Percentiles rank a stretch among this genome's conserved stretches.
phyloP scores from a whole-genome alignment of 495 filamentous ascomycete genomes.

The Aspergillus sclerotioniger region DNA sequence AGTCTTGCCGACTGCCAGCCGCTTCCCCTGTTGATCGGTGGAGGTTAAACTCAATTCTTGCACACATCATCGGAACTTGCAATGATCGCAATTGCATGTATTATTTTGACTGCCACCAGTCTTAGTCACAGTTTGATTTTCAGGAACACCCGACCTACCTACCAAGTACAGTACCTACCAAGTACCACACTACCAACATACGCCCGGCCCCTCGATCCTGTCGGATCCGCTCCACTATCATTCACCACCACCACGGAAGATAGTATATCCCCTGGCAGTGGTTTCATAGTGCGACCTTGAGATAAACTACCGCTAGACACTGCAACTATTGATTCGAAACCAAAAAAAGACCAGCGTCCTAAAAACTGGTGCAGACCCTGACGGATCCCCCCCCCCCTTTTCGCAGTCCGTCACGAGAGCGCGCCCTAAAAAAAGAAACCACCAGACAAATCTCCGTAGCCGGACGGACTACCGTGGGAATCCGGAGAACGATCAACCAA shows the following conservation, averaged over 20 bases:
- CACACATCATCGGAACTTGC: not conserved
- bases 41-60: conserved; percentile 9
- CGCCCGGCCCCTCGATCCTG: no score
- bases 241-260: not conserved
- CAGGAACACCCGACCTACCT: no score
- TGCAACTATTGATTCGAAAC: not conserved
- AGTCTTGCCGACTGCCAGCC: not conserved
- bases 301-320: not conserved
- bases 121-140: no score
- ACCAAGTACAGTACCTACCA: no score
- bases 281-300: not conserved
- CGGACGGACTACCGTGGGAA: conserved; percentile 1
- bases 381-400: not conserved
- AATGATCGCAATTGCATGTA: not conserved
- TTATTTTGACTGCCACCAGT: not conserved
- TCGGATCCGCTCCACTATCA: no score
- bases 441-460: not conserved
- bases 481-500: not conserved
- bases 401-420: not conserved
- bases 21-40: conserved; percentile 27
- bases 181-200: no score
- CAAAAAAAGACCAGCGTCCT: not conserved
- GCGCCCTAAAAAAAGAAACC: conserved; percentile 3
- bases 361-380: not conserved
- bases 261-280: not conserved